Conservation (phyloP, 495 filamentous ascomycete genomes). For the Sordaria brevicollis region DNA sequence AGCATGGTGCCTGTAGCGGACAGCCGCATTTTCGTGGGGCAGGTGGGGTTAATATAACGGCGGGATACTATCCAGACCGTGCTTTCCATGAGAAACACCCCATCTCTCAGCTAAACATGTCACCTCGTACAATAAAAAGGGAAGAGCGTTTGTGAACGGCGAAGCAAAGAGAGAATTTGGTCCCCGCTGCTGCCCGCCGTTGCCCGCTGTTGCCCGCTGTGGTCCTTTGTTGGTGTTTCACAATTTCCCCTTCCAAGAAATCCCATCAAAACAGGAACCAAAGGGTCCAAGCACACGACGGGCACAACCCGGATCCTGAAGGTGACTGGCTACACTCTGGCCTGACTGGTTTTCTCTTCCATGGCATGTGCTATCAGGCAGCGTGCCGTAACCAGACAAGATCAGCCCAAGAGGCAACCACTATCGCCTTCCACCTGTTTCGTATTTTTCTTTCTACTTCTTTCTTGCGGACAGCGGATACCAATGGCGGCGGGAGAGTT, state of each 20-base stretch:
- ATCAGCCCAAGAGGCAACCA: background rate
- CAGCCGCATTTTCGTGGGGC: too few species aligned
- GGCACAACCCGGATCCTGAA: too few species aligned
- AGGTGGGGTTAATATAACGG: too few species aligned
- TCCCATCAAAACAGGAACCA: background rate
- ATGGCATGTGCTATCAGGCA: background rate
- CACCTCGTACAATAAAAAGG: background rate
- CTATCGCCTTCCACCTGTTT: background rate
- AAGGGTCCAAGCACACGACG: background rate
- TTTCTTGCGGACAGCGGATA: background rate
- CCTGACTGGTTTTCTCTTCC: background rate
- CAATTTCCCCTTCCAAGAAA: background rate
- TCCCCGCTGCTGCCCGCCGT: too few species aligned
- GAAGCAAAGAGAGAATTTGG: background rate
- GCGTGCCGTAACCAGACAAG: background rate
- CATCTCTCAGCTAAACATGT: background rate
- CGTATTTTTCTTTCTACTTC: too few species aligned
- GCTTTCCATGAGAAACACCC: background rate
- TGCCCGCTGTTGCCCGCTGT: too few species aligned
- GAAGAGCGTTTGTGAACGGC: background rate
- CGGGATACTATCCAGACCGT: background rate
- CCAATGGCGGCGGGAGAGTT: background rate
- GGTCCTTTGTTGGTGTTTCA: background rate
- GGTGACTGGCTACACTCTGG: too few species aligned
- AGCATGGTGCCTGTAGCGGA: background rate